A percentile compares a stretch with the other conserved stretches of the same genome.
phyloP scores from a whole-genome alignment of 345 rosid genomes.

The Citrus sp. region DNA sequence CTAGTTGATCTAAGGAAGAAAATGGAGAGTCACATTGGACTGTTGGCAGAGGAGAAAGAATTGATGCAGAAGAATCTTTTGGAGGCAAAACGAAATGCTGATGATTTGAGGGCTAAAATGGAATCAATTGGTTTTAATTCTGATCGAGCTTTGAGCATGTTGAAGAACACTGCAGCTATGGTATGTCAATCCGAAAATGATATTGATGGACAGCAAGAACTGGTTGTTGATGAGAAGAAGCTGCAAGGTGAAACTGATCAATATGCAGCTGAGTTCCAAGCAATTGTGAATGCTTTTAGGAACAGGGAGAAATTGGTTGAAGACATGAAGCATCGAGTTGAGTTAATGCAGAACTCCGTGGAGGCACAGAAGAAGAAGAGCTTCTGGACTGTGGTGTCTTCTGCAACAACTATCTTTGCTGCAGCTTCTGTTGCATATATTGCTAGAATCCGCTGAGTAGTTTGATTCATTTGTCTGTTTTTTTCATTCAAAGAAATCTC shows the following conservation, averaged over 20 bases:
- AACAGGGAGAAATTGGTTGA: slow-evolving; percentile 44
- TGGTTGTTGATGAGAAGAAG: slow-evolving; percentile 13
- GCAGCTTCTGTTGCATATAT: slow-evolving; percentile 62
- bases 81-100: slow-evolving; percentile 32
- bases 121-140: slow-evolving; percentile 30
- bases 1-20: slow-evolving; percentile 31
- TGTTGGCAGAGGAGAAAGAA: slow-evolving; percentile 43
- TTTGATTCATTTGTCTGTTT: not conserved
- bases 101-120: slow-evolving; percentile 38
- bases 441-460: slow-evolving; percentile 42
- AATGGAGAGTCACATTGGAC: slow-evolving; percentile 24
- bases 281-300: slow-evolving; percentile 51
- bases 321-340: slow-evolving; percentile 59
- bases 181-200: slow-evolving; percentile 28
- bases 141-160: slow-evolving; percentile 36
- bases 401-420: slow-evolving; percentile 60
- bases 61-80: slow-evolving; percentile 33
- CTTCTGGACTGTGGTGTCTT: slow-evolving; percentile 62
- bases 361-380: slow-evolving; percentile 54
- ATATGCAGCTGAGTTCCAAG: slow-evolving; percentile 40
- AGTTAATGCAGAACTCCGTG: slow-evolving; percentile 41
- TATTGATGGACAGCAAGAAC: slow-evolving; percentile 19
- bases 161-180: slow-evolving; percentile 48
- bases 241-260: slow-evolving; percentile 34
- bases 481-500: not conserved